Evolutionary conservation across 23 red algal genomes (phyloP).

Genomic region (Pyropia haitanensis): DNA sequence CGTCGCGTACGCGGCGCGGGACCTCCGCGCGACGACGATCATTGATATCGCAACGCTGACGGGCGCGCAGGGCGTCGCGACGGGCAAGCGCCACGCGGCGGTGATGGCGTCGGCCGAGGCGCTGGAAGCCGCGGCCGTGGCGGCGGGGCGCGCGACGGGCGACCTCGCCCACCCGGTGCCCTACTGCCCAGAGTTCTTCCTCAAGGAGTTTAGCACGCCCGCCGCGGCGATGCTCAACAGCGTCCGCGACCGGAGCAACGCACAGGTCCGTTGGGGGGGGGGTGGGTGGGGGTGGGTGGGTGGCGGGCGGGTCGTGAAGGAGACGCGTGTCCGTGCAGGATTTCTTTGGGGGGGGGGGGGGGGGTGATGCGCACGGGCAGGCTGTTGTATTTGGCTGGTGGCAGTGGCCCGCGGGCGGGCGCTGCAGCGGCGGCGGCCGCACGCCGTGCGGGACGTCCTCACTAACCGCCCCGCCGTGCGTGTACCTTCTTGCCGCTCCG

Average conservation of each 20-base stretch:
- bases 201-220: background rate
- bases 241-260: slow-evolving; percentile 7
- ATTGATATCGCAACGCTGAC: slow-evolving; percentile 47
- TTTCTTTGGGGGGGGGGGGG: too few relatives aligned
- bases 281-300: too few relatives aligned
- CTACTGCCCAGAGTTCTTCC: slow-evolving; percentile 28
- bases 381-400: too few relatives aligned
- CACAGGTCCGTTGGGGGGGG: background rate
- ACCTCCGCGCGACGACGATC: slow-evolving; percentile 6
- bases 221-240: slow-evolving; percentile 29
- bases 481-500: too few relatives aligned
- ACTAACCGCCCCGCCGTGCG: too few relatives aligned
- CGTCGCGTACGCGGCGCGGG: slow-evolving; percentile 10
- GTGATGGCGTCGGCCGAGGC: background rate
- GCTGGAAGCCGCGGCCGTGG: background rate
- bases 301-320: too few relatives aligned
- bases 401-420: too few relatives aligned
- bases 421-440: too few relatives aligned
- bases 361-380: too few relatives aligned
- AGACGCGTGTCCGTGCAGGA: too few relatives aligned
- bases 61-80: slow-evolving; percentile 19
- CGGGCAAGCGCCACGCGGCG: slow-evolving; percentile 14
- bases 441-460: too few relatives aligned
- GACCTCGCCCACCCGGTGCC: slow-evolving; percentile 20
- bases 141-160: slow-evolving; percentile 8